Conservation (phyloP, 2,329 filamentous ascomycete genomes). For the Aspergillus ibericus region DNA sequence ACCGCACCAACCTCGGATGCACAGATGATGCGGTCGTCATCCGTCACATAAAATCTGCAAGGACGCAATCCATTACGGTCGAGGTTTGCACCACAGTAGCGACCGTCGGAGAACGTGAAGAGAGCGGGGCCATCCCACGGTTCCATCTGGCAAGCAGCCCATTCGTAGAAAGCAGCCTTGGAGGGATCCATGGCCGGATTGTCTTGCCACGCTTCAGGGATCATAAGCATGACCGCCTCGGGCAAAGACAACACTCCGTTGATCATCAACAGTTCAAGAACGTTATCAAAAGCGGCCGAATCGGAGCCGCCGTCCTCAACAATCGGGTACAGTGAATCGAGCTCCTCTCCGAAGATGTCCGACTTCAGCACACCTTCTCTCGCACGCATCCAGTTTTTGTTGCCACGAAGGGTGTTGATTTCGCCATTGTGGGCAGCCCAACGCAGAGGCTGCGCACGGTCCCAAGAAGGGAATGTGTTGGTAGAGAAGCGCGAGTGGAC, state of each 20-base stretch:
- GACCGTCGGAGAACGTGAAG: conserved; percentile 94
- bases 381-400: conserved; percentile 99
- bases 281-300: conserved; percentile 96
- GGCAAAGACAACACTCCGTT: conserved; percentile 94
- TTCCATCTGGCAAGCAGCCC: conserved; percentile 98
- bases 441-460: conserved; percentile 90
- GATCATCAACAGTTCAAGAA: conserved; percentile 88
- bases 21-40: conserved; percentile 95
- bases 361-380: conserved; percentile 94
- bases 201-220: conserved; percentile 96
- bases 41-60: conserved; percentile 95
- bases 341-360: conserved; percentile 85
- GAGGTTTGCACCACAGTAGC: conserved; percentile 94
- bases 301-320: conserved; percentile 96
- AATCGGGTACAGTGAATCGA: conserved; percentile 87
- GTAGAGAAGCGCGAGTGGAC: conserved; percentile 98
- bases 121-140: conserved; percentile 96
- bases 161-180: conserved; percentile 97
- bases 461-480: conserved; percentile 98
- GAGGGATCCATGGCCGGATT: conserved; percentile 88
- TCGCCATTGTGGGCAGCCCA: conserved; percentile 99
- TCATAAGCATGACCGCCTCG: conserved; percentile 98
- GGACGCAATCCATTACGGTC: conserved; percentile 93
- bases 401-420: conserved; percentile 94
- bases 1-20: conserved; percentile 96